phyloP scores from a whole-genome alignment of 139 green algal genomes.

The Mesostigma viride region DNA sequence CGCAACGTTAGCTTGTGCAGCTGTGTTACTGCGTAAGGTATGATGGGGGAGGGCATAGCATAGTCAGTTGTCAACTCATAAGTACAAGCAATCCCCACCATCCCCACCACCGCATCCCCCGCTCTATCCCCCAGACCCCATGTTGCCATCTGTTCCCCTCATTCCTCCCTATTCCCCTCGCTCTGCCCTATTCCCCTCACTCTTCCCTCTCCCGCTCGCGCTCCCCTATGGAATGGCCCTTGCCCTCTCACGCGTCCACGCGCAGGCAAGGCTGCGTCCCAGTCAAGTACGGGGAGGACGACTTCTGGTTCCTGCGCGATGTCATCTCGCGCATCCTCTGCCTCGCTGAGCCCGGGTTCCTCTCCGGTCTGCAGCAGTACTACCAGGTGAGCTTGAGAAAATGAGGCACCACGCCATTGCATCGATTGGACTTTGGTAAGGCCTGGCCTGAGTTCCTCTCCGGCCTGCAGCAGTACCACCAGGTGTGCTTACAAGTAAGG shows the following conservation, averaged over 20 bases:
- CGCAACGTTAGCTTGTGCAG: too few relatives aligned
- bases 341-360: background rate
- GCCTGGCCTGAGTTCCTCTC: too few relatives aligned
- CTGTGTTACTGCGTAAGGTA: too few relatives aligned
- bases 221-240: too few relatives aligned
- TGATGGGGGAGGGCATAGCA: too few relatives aligned
- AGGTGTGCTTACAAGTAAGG: slow-evolving; percentile 27
- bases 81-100: too few relatives aligned
- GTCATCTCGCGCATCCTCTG: background rate
- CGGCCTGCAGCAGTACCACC: background rate
- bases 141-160: background rate
- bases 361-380: slow-evolving; percentile 9
- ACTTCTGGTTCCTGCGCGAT: slow-evolving; percentile 1
- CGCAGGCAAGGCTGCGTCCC: background rate
- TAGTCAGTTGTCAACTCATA: too few relatives aligned
- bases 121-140: background rate
- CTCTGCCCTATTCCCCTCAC: background rate
- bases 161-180: background rate
- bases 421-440: background rate
- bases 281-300: background rate
- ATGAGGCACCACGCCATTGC: background rate
- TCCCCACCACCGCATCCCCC: background rate
- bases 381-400: slow-evolving; percentile 3
- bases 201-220: background rate
- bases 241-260: background rate